Conservation (phyloP, 345 rosid species). For the Mangifera indica region DNA sequence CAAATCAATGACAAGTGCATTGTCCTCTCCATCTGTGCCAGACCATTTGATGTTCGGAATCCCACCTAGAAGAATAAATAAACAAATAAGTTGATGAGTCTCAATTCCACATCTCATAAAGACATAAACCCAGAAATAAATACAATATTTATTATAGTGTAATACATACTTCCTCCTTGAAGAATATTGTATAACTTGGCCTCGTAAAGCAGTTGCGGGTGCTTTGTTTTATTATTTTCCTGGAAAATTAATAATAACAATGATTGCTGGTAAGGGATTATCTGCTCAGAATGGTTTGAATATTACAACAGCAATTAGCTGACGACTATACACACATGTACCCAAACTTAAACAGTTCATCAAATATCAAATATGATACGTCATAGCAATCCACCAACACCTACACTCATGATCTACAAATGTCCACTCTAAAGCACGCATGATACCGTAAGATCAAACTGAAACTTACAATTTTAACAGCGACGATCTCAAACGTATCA, state of each 20-base stretch:
- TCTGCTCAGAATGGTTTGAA: neutral
- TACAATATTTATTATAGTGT: neutral
- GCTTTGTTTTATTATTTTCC: slow-evolving; percentile 86
- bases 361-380: neutral
- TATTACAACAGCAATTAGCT: neutral
- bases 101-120: neutral
- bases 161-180: slow-evolving; percentile 78
- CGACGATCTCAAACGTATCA: slow-evolving; percentile 87
- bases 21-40: slow-evolving; percentile 78
- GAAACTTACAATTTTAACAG: slow-evolving; percentile 86
- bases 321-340: neutral
- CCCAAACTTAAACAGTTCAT: neutral
- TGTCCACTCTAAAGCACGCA: neutral
- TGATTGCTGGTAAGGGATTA: neutral
- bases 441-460: neutral
- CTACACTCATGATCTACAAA: slow-evolving; percentile 7
- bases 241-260: slow-evolving; percentile 23
- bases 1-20: slow-evolving; percentile 77
- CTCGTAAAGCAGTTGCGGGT: slow-evolving; percentile 87
- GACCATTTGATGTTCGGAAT: slow-evolving; percentile 82
- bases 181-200: slow-evolving; percentile 78
- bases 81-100: neutral
- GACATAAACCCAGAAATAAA: neutral
- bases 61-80: slow-evolving; percentile 50
- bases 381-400: neutral